Conservation (phyloP, 805 yeast species). For the Lipomyces oligophaga region DNA sequence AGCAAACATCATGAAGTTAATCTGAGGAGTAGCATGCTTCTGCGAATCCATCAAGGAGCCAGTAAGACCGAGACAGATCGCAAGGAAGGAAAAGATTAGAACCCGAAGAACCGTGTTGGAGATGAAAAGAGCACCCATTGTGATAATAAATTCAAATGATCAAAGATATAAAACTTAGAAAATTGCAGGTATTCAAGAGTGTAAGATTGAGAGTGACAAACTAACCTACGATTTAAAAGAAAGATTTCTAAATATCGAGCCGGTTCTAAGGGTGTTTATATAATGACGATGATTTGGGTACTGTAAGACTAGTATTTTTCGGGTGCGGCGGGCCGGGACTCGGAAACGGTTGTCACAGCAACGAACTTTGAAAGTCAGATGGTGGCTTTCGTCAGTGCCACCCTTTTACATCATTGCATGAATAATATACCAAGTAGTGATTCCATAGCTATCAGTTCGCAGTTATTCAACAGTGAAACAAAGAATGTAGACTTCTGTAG, state of each 20-base stretch:
- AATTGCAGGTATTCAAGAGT: background rate
- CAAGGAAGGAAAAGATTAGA: constrained; percentile 69
- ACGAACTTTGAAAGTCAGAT: too few species aligned
- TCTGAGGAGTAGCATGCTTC: constrained; percentile 65
- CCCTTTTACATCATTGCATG: too few species aligned
- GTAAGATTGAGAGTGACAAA: background rate
- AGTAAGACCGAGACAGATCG: constrained; percentile 78
- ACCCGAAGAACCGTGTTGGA: constrained; percentile 53
- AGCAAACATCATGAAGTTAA: constrained; percentile 83
- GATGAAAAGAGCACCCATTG: constrained; percentile 26
- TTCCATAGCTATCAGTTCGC: too few species aligned
- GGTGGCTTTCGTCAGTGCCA: too few species aligned
- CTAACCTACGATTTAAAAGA: background rate
- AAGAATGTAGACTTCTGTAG: too few species aligned
- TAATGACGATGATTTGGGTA: too few species aligned
- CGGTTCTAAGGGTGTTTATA: too few species aligned
- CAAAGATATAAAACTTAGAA: background rate
- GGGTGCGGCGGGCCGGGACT: constrained; percentile 6
- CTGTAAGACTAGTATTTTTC: too few species aligned
- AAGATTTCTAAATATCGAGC: background rate
- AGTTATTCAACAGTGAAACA: too few species aligned
- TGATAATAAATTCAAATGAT: too few species aligned
- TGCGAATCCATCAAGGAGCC: constrained; percentile 77
- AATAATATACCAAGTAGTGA: too few species aligned
- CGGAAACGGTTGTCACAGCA: constrained; percentile 16